phyloP scores from a whole-genome alignment of 2,329 filamentous ascomycete genomes.

The Colletotrichum spinosum region DNA sequence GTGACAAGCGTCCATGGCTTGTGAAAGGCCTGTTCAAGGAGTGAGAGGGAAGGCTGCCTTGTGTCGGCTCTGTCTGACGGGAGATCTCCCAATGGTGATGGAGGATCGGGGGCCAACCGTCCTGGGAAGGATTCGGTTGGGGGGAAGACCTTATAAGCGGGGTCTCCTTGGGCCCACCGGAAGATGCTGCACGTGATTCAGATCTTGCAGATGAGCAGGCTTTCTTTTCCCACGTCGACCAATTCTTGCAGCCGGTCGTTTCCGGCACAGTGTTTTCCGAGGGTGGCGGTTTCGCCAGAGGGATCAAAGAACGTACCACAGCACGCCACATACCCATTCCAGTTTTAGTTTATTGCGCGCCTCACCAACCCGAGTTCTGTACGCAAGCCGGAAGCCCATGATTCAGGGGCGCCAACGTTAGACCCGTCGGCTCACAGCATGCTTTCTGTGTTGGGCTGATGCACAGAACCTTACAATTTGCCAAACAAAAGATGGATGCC shows the following conservation, averaged over 20 bases:
- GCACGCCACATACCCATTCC: no score
- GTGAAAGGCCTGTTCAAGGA: background rate
- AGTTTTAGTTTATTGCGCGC: no score
- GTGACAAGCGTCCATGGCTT: background rate
- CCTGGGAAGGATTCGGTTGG: no score
- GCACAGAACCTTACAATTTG: no score
- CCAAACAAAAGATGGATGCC: no score
- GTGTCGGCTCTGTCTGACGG: background rate
- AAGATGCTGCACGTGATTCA: background rate
- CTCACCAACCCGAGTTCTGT: no score
- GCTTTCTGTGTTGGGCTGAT: no score
- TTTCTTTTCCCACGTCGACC: background rate
- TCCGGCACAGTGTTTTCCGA: background rate
- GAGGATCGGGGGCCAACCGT: background rate
- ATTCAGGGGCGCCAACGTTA: no score
- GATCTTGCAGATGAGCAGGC: conserved; percentile 2
- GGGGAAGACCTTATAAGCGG: background rate
- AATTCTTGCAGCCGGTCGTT: conserved; percentile 3
- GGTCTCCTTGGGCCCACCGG: background rate
- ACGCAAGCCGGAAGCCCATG: no score
- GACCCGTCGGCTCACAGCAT: no score
- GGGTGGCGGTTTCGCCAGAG: background rate
- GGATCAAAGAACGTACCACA: no score
- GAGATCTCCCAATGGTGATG: background rate
- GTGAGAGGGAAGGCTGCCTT: background rate